phyloP scores from a whole-genome alignment of 495 filamentous ascomycete genomes.

The Penicillium verhagenii region DNA sequence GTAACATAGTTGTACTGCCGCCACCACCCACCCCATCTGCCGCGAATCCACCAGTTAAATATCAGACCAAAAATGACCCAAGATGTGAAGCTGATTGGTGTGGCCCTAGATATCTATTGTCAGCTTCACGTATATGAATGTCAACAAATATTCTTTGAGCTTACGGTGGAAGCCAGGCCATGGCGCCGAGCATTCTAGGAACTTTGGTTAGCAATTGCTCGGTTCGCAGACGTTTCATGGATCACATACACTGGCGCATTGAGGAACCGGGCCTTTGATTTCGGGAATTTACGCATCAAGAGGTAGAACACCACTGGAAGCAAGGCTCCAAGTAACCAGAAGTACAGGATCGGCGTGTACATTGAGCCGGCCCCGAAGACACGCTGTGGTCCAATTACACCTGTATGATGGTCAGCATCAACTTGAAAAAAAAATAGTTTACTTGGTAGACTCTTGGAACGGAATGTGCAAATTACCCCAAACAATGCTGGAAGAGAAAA shows the following conservation, averaged over 20 bases:
- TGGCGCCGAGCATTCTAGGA: slow-evolving; percentile 56
- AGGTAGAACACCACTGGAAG: slow-evolving; percentile 51
- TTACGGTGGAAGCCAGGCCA: slow-evolving; percentile 51
- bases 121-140: background rate
- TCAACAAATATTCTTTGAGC: background rate
- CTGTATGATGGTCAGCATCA: slow-evolving; percentile 27
- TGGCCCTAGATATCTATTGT: slow-evolving; percentile 31
- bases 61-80: slow-evolving; percentile 60
- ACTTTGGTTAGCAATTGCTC: background rate
- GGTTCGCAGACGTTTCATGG: background rate
- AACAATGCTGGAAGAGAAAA: slow-evolving; percentile 62
- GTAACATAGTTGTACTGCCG: slow-evolving; percentile 55
- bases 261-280: slow-evolving; percentile 44
- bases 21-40: slow-evolving; percentile 58
- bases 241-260: slow-evolving; percentile 48
- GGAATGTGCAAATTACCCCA: slow-evolving; percentile 27
- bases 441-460: background rate
- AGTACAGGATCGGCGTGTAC: slow-evolving; percentile 54
- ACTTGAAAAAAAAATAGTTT: background rate
- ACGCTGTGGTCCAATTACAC: slow-evolving; percentile 57
- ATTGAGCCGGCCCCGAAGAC: slow-evolving; percentile 61
- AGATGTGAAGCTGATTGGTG: slow-evolving; percentile 56
- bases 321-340: slow-evolving; percentile 56
- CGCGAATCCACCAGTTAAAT: slow-evolving; percentile 56
- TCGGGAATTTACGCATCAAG: slow-evolving; percentile 44